Base-by-base conservation (phyloP, 1,284 basidiomycete species). In the Pyrrhoderma noxium region DNA sequence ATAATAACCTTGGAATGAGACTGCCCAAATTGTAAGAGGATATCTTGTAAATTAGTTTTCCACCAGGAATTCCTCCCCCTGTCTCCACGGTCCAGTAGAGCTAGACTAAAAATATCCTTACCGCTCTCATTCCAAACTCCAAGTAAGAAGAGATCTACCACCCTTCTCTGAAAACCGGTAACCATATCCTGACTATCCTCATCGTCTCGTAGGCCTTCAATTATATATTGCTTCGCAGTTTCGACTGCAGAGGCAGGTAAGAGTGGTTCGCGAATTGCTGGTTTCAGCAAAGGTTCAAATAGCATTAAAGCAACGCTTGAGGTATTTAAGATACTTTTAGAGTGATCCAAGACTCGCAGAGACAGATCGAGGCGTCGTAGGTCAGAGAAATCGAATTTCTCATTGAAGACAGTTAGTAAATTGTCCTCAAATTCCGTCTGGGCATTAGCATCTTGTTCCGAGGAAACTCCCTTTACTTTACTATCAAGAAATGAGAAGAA, bases 261-360 rank as follows among this genome's bases (percentile, higher is more conserved):
- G 57, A 73, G 79, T 27, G 85, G 80, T 61, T 87, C 80, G 39
- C 84, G 79, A 47, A 90, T 70, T 34, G 85, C 84, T 23, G 85
- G 83, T 18, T 86, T 78, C 2, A 90, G 70, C 31, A 85, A 72
- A 23, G 85, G 73, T 60, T 90, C 85, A 64, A 87, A 90, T 87
- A 87, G 89, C 21, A 71, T 75, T 2, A 79, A 79, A 47, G 87
- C 84, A 48, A 89, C 70, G 22, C 82, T 83, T 3, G 73, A 72
- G 8, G 82, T 69, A 3, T 81, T 69, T 3, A 88, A 67, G 31
- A 86, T 69, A 5, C 80, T 74, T 8, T 69, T 68, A 21, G 89
- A 71, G 58, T 79, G 79, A 57, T 76, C 72, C 5, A 89, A 71
- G 19, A 86, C 73, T 16, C 74, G 72, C 9, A 90, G 71, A 59